Evolutionary conservation across 768 basidiomycete species (phyloP).

Genomic region (Gymnopilus junonius): DNA sequence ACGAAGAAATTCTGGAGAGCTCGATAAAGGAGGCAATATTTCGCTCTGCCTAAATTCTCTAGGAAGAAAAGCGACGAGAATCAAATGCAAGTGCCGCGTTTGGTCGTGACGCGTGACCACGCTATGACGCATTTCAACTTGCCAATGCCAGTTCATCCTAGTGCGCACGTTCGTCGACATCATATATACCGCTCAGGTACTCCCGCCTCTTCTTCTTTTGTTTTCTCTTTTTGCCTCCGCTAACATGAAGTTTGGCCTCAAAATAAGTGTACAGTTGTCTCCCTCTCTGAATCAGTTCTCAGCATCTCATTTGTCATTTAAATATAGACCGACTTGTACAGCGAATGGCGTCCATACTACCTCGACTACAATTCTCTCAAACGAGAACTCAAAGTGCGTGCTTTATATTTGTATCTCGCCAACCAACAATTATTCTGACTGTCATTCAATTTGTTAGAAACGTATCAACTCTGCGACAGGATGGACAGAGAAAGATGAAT

Average conservation of each 20-base stretch:
- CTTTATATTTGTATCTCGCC: neutral
- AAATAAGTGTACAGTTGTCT: slow-evolving; percentile 60
- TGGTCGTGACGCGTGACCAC: slow-evolving; percentile 23
- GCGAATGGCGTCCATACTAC: slow-evolving; percentile 91
- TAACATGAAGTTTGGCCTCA: slow-evolving; percentile 81
- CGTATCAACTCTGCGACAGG: slow-evolving; percentile 25
- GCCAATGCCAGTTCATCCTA: slow-evolving; percentile 9
- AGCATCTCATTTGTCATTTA: neutral
- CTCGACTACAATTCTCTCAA: slow-evolving; percentile 90
- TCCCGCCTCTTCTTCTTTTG: slow-evolving; percentile 2
- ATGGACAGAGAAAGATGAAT: slow-evolving; percentile 84
- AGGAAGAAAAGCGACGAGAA: no score
- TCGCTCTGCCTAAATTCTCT: no score
- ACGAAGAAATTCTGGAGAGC: no score
- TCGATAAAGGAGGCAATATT: no score
- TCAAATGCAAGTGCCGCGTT: no score
- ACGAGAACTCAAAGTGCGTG: slow-evolving; percentile 80
- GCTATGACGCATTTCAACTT: neutral
- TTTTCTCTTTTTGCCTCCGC: slow-evolving; percentile 2
- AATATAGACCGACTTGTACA: slow-evolving; percentile 77
- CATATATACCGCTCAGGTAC: neutral
- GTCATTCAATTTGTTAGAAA: slow-evolving; percentile 7
- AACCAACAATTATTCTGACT: neutral
- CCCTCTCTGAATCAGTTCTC: neutral
- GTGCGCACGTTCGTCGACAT: slow-evolving; percentile 36